A percentile compares a stretch with the other conserved stretches of the same genome.
These are phyloP conservation scores for Tubosaeta brunneosetosa DNA, from an alignment of 768 basidiomycete genomes.

Conservation along the genomic window DNA sequence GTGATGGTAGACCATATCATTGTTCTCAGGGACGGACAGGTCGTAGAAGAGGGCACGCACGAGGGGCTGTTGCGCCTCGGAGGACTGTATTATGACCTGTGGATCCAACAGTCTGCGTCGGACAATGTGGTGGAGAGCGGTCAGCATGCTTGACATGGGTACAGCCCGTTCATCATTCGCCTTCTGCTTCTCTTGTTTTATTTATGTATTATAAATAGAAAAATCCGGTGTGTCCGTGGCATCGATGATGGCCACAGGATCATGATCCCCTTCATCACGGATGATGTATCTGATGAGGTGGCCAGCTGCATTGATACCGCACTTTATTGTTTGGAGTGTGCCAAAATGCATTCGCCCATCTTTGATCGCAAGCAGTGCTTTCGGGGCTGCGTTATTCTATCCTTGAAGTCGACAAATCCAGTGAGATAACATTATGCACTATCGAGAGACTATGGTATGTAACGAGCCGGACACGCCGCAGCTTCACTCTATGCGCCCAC, in stretches of 20 bases:
- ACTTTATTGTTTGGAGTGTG: background rate
- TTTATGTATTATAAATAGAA: too few relatives aligned
- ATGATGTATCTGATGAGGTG: background rate
- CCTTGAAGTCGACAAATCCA: background rate
- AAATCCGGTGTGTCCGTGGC: too few relatives aligned
- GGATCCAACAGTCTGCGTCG: conserved; percentile 65
- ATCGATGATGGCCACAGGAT: background rate
- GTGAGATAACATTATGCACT: background rate
- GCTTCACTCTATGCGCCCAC: conserved; percentile 63
- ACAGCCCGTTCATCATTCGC: background rate
- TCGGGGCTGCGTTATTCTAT: background rate
- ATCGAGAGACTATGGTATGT: conserved; percentile 1
- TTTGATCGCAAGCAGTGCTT: background rate
- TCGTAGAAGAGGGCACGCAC: conserved; percentile 92
- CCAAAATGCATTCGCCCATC: background rate
- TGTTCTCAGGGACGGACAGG: conserved; percentile 84
- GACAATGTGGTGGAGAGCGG: conserved; percentile 17
- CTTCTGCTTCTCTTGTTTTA: background rate
- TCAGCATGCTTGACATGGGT: conserved; percentile 1
- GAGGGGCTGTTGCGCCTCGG: conserved; percentile 70
- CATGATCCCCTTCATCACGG: background rate
- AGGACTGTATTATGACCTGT: conserved; percentile 78
- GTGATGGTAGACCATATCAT: conserved; percentile 76
- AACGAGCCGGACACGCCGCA: background rate
- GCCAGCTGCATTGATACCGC: background rate